Percentiles rank a stretch among this genome's conserved stretches.
These are phyloP conservation scores for Cyclotella kingstonii DNA, from an alignment of 108 stramenopile genomes.

Conservation along the genomic window DNA sequence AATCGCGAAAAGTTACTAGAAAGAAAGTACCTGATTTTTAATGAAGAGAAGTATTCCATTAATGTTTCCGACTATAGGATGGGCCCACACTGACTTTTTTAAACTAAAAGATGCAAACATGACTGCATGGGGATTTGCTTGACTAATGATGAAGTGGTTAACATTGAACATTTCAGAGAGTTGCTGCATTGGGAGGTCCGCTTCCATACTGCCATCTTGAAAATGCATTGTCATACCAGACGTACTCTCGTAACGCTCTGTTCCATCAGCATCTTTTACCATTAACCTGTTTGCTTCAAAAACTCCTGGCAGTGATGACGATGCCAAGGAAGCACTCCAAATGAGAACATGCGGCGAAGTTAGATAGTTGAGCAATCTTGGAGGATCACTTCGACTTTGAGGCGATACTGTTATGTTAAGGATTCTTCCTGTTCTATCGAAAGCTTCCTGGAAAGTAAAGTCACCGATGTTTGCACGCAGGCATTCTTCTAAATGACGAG, in stretches of 20 bases:
- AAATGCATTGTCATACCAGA: conserved; percentile 50
- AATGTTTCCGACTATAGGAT: conserved; percentile 70
- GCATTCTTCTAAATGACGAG: conserved; percentile 87
- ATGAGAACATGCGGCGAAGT: conserved; percentile 97
- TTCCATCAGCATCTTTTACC: conserved; percentile 96
- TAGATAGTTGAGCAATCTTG: conserved; percentile 95
- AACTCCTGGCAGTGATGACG: conserved; percentile 94
- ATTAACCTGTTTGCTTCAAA: conserved; percentile 93
- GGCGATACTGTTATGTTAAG: conserved; percentile 98
- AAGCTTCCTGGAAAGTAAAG: conserved; percentile 97
- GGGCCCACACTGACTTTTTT: conserved; percentile 74
- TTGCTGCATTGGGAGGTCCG: conserved; percentile 97
- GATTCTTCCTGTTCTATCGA: conserved; percentile 97
- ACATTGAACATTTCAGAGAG: conserved; percentile 99
- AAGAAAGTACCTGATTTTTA: conserved; percentile 62
- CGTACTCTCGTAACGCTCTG: conserved; percentile 76
- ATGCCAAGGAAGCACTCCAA: conserved; percentile 95
- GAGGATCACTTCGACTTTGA: conserved; percentile 86
- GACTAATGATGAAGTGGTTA: conserved; percentile 97
- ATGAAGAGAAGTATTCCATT: conserved; percentile 83
- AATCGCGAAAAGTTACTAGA: neutral
- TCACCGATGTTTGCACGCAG: conserved; percentile 85
- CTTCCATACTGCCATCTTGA: conserved; percentile 79
- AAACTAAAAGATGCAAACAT: conserved; percentile 84
- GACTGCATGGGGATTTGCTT: conserved; percentile 93